Conservation (phyloP, 2,329 filamentous ascomycete species). For the Arthroderma sp. region DNA sequence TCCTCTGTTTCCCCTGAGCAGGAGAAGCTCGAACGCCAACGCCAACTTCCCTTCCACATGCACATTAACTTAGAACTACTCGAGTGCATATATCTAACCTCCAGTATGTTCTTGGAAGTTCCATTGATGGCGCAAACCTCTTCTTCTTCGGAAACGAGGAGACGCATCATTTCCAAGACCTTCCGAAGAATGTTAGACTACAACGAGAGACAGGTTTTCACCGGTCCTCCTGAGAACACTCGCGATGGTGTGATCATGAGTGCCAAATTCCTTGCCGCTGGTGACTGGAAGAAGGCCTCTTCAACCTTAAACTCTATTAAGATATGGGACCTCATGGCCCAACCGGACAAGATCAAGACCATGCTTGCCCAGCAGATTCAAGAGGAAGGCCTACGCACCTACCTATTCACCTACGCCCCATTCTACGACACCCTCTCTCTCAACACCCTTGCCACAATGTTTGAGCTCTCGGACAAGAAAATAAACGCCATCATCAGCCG, state of each 20-base stretch:
- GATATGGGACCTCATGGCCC: constrained; percentile 97
- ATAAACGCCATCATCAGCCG: constrained; percentile 92
- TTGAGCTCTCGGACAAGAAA: constrained; percentile 83
- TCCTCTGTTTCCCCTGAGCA: constrained; percentile 94
- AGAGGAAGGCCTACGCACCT: constrained; percentile 93
- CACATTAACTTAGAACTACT: constrained; percentile 98
- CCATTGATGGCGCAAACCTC: constrained; percentile 92
- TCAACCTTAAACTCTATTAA: constrained; percentile 95
- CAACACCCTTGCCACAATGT: constrained; percentile 78
- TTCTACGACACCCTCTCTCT: constrained; percentile 96
- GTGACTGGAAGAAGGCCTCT: constrained; percentile 96
- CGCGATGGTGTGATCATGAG: constrained; percentile 99
- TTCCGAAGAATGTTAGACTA: constrained; percentile 99
- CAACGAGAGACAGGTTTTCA: constrained; percentile 98
- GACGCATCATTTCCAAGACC: constrained; percentile 97
- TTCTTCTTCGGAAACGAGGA: constrained; percentile 91
- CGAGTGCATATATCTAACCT: constrained; percentile 96
- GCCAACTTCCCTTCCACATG: constrained; percentile 99
- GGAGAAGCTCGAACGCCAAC: constrained; percentile 90
- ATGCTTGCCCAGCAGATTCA: constrained; percentile 98
- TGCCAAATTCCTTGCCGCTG: constrained; percentile 87
- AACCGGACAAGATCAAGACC: constrained; percentile 81
- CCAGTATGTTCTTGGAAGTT: constrained; percentile 98
- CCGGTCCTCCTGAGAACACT: constrained; percentile 94
- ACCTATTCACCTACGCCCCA: constrained; percentile 97